Base-by-base conservation (phyloP, 768 basidiomycete genomes). In the Hysterangium stoloniferum region DNA sequence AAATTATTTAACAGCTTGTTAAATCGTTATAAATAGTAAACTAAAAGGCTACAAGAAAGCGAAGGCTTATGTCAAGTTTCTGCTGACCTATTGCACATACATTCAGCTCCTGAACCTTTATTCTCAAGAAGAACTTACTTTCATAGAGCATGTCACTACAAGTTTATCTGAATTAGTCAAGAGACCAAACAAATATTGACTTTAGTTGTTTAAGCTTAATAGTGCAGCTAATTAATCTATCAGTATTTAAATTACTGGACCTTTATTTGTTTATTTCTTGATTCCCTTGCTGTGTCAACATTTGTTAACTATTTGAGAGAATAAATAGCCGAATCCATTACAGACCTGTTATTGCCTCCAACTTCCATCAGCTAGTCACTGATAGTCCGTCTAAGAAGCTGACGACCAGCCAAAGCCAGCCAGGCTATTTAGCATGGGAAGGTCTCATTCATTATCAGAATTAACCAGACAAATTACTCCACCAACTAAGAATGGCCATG, bases 401-500 rank as follows among this genome's bases (percentile, higher is more conserved):
- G 60, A 70, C 73, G 75, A 76, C 79, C 79, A 80, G 76, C 82
- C 57, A 74, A 77, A 78, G 80, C 74, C 77, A 68, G 75, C 77
- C 79, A 73, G 82, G 75, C 84, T 86, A 87, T 85, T 86, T 84
- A 86, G 85, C 83, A 85, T 81, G 82, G 82, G 80, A 84, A 84
- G 82, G 85, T 87, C 84, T 87, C 83, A 78, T 85, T 87, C 80
- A 79, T 86, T 86, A 86, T 87, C 84, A 79, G 82, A 86, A 86
- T 88, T 86, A 87, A 86, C 84, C 86, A 87, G 86, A 88, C 86
- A 87, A 87, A 86, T 87, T 86, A 86, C 84, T 87, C 83, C 84
- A 69, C 79, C 77, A 84, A 84, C 82, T 83, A 84, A 83, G 81
- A 84, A 84, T 77, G 79, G 82, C 82, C 82, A 84, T 84, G 81